phyloP scores from a whole-genome alignment of 2,329 filamentous ascomycete genomes.

The Ophiostoma quercus region DNA sequence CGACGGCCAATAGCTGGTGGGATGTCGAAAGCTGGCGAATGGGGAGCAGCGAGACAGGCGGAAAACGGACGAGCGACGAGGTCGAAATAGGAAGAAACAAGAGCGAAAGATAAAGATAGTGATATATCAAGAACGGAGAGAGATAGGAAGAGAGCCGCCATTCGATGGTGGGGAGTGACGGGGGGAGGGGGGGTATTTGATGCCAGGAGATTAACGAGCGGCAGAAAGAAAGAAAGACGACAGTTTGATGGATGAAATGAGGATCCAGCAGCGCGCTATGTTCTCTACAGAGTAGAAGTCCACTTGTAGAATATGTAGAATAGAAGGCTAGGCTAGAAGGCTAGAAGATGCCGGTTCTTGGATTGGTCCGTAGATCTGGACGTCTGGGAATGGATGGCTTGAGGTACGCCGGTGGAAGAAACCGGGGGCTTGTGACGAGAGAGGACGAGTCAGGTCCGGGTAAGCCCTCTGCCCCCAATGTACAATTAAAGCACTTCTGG shows the following conservation, averaged over 20 bases:
- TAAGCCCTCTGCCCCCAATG: constrained; percentile 10
- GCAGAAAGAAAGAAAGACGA: not conserved
- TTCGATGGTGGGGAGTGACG: constrained; percentile 16
- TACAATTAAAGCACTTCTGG: not conserved
- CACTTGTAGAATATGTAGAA: not conserved
- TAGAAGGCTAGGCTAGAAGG: constrained; percentile 11
- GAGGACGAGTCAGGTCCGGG: constrained; percentile 17
- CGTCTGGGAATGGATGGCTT: not conserved
- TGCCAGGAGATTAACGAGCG: not conserved
- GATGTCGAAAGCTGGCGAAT: not conserved
- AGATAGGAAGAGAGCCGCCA: constrained; percentile 20
- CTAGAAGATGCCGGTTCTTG: constrained; percentile 21
- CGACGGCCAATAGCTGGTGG: constrained; percentile 20
- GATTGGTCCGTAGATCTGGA: constrained; percentile 21
- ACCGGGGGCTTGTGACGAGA: constrained; percentile 17
- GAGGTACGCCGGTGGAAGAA: constrained; percentile 18
- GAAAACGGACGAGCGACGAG: constrained; percentile 10
- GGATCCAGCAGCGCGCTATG: not conserved
- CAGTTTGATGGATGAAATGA: not conserved
- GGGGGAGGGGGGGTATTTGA: constrained; percentile 16
- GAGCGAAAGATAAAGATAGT: constrained; percentile 19
- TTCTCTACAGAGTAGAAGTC: not conserved
- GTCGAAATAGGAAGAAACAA: constrained; percentile 11
- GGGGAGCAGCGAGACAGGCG: not conserved
- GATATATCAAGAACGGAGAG: constrained; percentile 20